A percentile compares a stretch with the other conserved stretches of the same genome.
These are phyloP conservation scores for Zymoseptoria crescenta DNA, from an alignment of 2,329 filamentous ascomycete species.

Conservation along the genomic window DNA sequence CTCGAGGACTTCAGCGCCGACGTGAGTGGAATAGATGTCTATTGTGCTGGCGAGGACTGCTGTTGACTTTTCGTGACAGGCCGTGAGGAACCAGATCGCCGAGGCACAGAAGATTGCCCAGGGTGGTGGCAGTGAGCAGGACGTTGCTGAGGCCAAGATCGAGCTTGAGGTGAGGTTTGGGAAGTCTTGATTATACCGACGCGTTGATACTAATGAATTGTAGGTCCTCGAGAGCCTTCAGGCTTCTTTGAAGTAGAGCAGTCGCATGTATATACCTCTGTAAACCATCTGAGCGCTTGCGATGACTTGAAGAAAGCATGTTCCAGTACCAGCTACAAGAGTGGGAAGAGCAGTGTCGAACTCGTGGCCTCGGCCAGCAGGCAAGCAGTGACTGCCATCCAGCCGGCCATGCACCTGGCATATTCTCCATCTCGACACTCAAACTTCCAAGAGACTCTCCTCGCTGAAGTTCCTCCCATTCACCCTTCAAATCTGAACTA, in stretches of 20 bases:
- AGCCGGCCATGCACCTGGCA: neutral
- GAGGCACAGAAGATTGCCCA: constrained; percentile 93
- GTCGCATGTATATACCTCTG: constrained; percentile 19
- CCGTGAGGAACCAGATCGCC: constrained; percentile 78
- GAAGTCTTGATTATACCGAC: constrained; percentile 20
- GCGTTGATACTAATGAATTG: constrained; percentile 4
- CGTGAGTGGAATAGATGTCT: constrained; percentile 32
- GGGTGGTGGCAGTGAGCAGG: constrained; percentile 88
- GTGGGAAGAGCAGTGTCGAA: neutral
- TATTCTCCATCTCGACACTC: neutral
- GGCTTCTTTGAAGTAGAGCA: constrained; percentile 66
- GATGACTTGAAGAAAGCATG: neutral
- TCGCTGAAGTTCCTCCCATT: neutral
- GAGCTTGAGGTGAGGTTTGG: constrained; percentile 76
- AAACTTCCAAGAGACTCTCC: neutral
- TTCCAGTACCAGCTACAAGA: neutral
- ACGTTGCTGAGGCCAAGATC: constrained; percentile 98
- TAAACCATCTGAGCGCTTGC: constrained; percentile 16
- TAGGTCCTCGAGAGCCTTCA: constrained; percentile 79
- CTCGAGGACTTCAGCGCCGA: constrained; percentile 95
- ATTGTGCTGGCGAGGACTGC: neutral
- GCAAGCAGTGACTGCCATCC: neutral
- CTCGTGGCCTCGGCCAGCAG: neutral
- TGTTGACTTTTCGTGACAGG: constrained; percentile 34
- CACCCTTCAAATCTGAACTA: neutral